Evolutionary conservation across 2,329 filamentous ascomycete genomes (phyloP).

Genomic region (Thelonectria olida): DNA sequence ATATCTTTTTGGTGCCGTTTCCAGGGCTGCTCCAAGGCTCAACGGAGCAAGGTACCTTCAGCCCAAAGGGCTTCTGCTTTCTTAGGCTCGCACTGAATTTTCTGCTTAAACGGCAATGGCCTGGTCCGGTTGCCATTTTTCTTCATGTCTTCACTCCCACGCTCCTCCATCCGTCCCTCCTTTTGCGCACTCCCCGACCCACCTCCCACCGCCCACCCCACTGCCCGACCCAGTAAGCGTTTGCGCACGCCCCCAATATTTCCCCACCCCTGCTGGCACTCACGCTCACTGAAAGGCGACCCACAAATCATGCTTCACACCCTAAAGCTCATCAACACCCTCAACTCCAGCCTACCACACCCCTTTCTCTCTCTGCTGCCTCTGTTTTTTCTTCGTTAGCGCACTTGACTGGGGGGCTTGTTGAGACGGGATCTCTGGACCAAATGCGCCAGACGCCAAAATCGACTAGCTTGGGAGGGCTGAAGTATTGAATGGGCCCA

Average conservation of each 20-base stretch:
- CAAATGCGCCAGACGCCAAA: slow-evolving; percentile 34
- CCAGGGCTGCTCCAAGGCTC: slow-evolving; percentile 22
- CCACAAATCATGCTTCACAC: too few species aligned
- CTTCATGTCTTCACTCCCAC: neutral
- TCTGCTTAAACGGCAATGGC: slow-evolving; percentile 1
- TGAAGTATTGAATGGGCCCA: slow-evolving; percentile 45
- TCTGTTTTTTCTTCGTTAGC: slow-evolving; percentile 26
- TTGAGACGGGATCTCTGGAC: slow-evolving; percentile 44
- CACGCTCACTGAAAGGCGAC: neutral
- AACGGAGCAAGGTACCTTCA: neutral
- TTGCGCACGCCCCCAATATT: slow-evolving; percentile 5
- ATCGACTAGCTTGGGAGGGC: slow-evolving; percentile 50
- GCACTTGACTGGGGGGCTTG: slow-evolving; percentile 26
- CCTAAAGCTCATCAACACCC: too few species aligned
- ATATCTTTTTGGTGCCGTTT: slow-evolving; percentile 31
- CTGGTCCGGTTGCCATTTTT: slow-evolving; percentile 10
- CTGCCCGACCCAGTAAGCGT: neutral
- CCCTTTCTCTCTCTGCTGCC: too few species aligned
- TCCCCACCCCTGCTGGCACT: slow-evolving; percentile 19
- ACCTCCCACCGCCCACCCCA: neutral
- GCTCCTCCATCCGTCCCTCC: neutral
- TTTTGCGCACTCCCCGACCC: neutral
- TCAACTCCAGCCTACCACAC: neutral
- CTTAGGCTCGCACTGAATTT: slow-evolving; percentile 9
- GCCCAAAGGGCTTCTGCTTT: slow-evolving; percentile 13